These are phyloP conservation scores for Pouteria glomerata DNA, from an alignment of 148 eudicot genomes.

Conservation along the genomic window DNA sequence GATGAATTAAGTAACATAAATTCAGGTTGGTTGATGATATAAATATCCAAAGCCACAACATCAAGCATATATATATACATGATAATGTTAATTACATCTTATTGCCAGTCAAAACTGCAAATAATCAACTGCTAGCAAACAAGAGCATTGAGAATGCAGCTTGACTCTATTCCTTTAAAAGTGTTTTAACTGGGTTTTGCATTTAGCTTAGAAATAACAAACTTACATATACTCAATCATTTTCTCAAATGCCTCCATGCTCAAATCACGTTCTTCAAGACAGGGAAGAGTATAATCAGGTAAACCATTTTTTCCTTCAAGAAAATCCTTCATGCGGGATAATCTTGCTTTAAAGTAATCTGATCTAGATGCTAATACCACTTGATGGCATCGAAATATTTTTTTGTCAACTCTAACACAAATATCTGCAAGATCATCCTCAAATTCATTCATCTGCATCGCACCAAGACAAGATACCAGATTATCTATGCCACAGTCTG, in stretches of 20 bases:
- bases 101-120: neutral
- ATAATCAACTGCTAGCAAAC: neutral
- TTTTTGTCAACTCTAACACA: conserved; percentile 63
- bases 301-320: conserved; percentile 49
- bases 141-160: neutral
- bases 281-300: conserved; percentile 52
- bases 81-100: neutral
- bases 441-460: conserved; percentile 35
- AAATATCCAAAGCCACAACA: neutral
- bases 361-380: conserved; percentile 85
- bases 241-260: conserved; percentile 74
- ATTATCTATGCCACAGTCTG: conserved; percentile 21
- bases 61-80: neutral
- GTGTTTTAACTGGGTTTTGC: neutral
- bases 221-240: conserved; percentile 96
- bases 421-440: conserved; percentile 82
- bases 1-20: neutral
- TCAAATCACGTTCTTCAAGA: conserved; percentile 87
- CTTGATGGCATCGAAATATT: conserved; percentile 87
- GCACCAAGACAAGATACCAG: conserved; percentile 32
- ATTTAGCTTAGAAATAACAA: neutral
- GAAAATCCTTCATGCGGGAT: conserved; percentile 77
- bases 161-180: neutral
- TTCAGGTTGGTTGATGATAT: neutral
- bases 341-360: conserved; percentile 92